A percentile compares a stretch with the other conserved stretches of the same genome.
Conservation (phyloP, 805 yeast species). For the Lachancea nothofagi region DNA sequence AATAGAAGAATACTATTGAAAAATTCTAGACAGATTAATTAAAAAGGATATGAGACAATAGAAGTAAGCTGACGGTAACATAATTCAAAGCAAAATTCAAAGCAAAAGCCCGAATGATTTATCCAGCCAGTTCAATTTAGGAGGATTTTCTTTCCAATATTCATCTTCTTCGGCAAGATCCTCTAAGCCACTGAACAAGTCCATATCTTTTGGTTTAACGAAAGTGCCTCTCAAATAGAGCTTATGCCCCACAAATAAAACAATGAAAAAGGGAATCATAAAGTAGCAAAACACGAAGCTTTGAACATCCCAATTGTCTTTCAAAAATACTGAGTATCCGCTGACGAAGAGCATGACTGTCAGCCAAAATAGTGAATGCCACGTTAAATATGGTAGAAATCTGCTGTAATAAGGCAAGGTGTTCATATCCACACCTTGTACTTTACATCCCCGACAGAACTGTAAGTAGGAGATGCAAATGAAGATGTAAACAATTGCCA, state of each 20-base stretch:
- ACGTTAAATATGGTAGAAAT: conserved; percentile 55
- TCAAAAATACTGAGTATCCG: conserved; percentile 41
- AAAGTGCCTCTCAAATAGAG: neutral
- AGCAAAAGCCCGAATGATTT: conserved; percentile 5
- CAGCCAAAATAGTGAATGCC: conserved; percentile 46
- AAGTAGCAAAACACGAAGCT: conserved; percentile 4
- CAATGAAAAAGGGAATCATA: conserved; percentile 6
- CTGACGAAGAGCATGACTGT: conserved; percentile 54
- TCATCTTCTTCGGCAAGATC: conserved; percentile 9
- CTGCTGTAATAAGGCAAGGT: conserved; percentile 54
- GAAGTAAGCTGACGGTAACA: too few relatives aligned
- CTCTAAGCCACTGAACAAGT: conserved; percentile 2
- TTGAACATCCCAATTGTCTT: conserved; percentile 3
- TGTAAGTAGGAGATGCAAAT: conserved; percentile 56
- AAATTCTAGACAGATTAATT: too few relatives aligned
- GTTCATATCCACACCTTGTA: conserved; percentile 47
- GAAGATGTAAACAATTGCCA: conserved; percentile 62
- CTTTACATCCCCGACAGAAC: conserved; percentile 36
- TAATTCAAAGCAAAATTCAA: too few relatives aligned
- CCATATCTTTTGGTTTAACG: conserved; percentile 4
- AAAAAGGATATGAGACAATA: too few relatives aligned
- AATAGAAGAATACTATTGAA: too few relatives aligned
- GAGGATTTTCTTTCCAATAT: conserved; percentile 7
- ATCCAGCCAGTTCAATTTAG: conserved; percentile 7
- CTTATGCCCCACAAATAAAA: conserved; percentile 1